Evolutionary conservation across 345 rosid species (phyloP), one percentile per base, ranked within the genome.

Genomic region (Zanthoxylum bungeanum): DNA sequence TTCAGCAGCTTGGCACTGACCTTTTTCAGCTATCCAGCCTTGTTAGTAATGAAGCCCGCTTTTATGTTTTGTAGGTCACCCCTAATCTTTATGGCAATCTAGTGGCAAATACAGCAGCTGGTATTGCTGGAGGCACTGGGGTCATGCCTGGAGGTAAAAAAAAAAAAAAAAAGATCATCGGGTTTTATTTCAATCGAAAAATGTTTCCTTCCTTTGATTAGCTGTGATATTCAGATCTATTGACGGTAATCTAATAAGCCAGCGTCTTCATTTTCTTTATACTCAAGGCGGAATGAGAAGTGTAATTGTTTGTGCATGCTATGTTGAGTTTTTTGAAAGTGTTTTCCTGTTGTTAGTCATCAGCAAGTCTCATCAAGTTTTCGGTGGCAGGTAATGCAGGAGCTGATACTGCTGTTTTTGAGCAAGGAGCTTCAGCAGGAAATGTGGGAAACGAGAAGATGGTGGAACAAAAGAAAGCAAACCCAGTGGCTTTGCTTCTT

Each of bases 341-440:
- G 0, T 21, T 52, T 36, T 16, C 21, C 39, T 27, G 14, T 14
- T 52, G 22, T 46, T 28, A 37, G 21, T 51, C 31, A 40, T 47
- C 33, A 73, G 9, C 7, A 7, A n/a, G 14, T 72, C 25, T 36
- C 33, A 36, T 70, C 64, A 30, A 57, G 71, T 3, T 17, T 66
- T 60, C 69, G 74, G 4, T 17, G 36, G 4, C 86, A 91, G 98
- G 98, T 72, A 93, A 93, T 69, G 96, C 88, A 4, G 98, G 98
- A 69, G 91, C 97, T 21, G 93, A 93, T 71, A 86, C 85, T 77
- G 98, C 98, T 17, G 81, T 93, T 7, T 93, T 91, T 70, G 96
- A 93, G 90, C 97, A 91, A 91, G 98, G 98, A n/a, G 97, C 97
- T 30, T 93, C 96, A 55, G 98, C 98, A 42, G 98, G 97, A 68